Base-by-base conservation (phyloP, 148 eudicot genomes). In the Cornus kousa region DNA sequence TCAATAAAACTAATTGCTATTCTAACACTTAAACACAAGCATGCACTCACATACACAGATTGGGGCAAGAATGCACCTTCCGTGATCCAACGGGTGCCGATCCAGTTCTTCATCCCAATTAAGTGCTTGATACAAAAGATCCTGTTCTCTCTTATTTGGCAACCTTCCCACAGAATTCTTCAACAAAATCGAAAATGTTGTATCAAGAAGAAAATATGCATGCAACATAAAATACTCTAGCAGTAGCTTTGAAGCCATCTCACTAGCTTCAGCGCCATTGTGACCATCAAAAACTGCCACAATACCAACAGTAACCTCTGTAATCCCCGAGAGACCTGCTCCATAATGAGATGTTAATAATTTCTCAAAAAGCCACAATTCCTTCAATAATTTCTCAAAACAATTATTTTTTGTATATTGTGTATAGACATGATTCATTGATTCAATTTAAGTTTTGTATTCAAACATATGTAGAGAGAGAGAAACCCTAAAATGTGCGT, bases 201-300 rank as follows among this genome's bases (percentile, higher is more conserved):
- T 89, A 81, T 96, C 99, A 31, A 96, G 90, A 79, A 92, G 93
- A 83, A 96, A 96, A 81, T 83, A 94, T 2, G 95, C 88, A 84
- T 96, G 99, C 91, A 94, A 77, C 74, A 85, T 81, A 77, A 96
- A 90, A 85, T 92, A 96, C 86, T 96, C 97, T 80, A 96, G 71
- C 76, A 96, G 82, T 75, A 92, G 87, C 77, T 91, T 92, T 35
- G 98, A 94, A 72, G 99, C 98, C 97, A 91, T 90, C 71, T 94
- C 97, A 86, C 99, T 94, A 75, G 98, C 98, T 89, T 96, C 98
- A 37, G 94, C 88, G 75, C 99, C 99, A 86, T 94, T 94, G 79
- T 96, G 99, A 39, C 98, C 99, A 80, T 96, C 99, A 81, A 96
- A 94, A 86, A 96, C 91, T 35, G 99, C 99, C 82, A 91, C 83